Evolutionary conservation across 345 rosid genomes (phyloP).

Genomic region (Eucalyptus melliodora): DNA sequence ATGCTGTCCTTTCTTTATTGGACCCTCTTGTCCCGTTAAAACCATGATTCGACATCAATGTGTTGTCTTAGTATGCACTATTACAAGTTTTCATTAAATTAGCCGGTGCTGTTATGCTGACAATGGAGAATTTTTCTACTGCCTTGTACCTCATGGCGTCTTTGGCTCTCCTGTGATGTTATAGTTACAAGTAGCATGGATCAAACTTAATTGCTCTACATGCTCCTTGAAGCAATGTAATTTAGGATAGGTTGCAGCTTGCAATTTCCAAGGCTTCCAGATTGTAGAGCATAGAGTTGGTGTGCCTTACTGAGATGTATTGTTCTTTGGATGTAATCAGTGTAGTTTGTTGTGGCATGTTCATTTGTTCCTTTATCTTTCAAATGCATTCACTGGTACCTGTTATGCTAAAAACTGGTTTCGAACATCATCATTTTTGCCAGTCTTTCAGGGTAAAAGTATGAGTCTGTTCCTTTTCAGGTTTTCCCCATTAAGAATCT

Average conservation of each 20-base stretch:
- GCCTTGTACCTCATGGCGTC: neutral
- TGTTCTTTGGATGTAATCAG: neutral
- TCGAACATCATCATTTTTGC: neutral
- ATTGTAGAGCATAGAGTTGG: neutral
- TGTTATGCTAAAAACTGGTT: neutral
- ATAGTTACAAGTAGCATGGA: neutral
- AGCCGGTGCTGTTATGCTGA: neutral
- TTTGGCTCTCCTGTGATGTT: neutral
- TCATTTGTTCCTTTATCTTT: neutral
- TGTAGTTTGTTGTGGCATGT: neutral
- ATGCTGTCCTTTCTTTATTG: neutral
- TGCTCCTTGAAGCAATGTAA: neutral
- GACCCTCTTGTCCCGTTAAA: neutral
- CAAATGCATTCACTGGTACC: neutral
- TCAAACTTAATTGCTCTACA: neutral
- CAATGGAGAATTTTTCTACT: neutral
- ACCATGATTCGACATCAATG: neutral
- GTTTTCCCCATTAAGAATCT: slow-evolving; percentile 70
- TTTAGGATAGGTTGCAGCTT: neutral
- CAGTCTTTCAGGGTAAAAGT: neutral
- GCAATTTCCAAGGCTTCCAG: neutral
- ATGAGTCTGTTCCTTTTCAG: slow-evolving; percentile 17
- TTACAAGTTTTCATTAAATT: neutral
- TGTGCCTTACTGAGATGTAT: neutral
- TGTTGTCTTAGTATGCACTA: neutral